These are phyloP conservation scores for Phytophthora rubi DNA, from an alignment of 352 stramenopile genomes.

Conservation along the genomic window DNA sequence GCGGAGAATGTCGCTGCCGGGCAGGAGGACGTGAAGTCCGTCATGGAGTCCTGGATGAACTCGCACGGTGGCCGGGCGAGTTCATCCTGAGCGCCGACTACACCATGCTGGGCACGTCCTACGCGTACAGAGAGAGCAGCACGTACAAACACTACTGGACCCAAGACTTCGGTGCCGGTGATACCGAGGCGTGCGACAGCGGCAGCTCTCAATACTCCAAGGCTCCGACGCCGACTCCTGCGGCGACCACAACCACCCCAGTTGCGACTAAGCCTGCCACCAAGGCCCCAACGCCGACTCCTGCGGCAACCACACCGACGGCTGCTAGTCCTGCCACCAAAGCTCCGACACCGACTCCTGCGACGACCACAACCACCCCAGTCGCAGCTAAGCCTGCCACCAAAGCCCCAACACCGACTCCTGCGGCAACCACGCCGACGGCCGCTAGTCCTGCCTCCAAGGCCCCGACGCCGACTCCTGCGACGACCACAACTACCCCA, in stretches of 20 bases:
- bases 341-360: constrained; percentile 4
- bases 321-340: constrained; percentile 11
- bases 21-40: constrained; percentile 47
- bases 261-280: no score
- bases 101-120: constrained; percentile 46
- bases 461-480: no score
- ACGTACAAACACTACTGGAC: constrained; percentile 68
- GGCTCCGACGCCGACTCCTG: no score
- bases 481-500: no score
- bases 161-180: constrained; percentile 54
- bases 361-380: constrained; percentile 11
- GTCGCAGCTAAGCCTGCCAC: constrained; percentile 1
- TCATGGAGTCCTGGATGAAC: constrained; percentile 74
- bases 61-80: no score
- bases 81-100: constrained; percentile 49
- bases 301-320: no score
- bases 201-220: constrained; percentile 20
- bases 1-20: constrained; percentile 68
- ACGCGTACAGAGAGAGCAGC: constrained; percentile 35
- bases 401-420: neutral
- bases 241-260: no score
- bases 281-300: no score
- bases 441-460: no score
- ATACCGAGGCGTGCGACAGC: constrained; percentile 39
- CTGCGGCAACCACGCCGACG: neutral